Conservation (phyloP, 1,284 basidiomycete species). For the Phaffia rhodozyma region DNA sequence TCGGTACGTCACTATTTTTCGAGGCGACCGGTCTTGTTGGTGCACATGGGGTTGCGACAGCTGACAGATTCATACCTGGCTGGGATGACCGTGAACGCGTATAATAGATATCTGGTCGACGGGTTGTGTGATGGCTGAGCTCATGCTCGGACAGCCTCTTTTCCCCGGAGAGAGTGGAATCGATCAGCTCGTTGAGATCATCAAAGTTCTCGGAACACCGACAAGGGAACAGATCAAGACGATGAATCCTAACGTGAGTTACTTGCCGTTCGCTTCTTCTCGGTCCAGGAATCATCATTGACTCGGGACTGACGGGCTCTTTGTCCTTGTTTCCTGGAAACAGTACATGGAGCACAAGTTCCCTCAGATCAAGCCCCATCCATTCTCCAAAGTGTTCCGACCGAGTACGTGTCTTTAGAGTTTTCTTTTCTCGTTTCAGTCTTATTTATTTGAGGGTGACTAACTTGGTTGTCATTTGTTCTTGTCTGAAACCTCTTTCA, state of each 20-base stretch:
- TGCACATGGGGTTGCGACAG: neutral
- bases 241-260: constrained; percentile 82
- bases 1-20: constrained; percentile 50
- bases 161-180: constrained; percentile 99
- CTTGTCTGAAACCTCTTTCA: too few relatives aligned
- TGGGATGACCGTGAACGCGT: too few relatives aligned
- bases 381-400: constrained; percentile 95
- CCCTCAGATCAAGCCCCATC: constrained; percentile 97
- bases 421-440: neutral
- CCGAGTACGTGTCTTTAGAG: constrained; percentile 49
- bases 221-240: constrained; percentile 99
- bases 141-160: constrained; percentile 96
- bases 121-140: constrained; percentile 98
- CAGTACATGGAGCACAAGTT: constrained; percentile 99
- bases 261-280: neutral
- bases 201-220: constrained; percentile 97
- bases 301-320: neutral
- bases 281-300: neutral
- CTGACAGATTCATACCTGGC: constrained; percentile 11
- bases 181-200: constrained; percentile 98
- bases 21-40: neutral
- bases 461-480: too few relatives aligned
- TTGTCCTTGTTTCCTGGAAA: neutral
- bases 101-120: constrained; percentile 92
- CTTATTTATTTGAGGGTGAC: too few relatives aligned